These are phyloP conservation scores for Teunomyces stri DNA, from an alignment of 805 yeast species.

Conservation along the genomic window DNA sequence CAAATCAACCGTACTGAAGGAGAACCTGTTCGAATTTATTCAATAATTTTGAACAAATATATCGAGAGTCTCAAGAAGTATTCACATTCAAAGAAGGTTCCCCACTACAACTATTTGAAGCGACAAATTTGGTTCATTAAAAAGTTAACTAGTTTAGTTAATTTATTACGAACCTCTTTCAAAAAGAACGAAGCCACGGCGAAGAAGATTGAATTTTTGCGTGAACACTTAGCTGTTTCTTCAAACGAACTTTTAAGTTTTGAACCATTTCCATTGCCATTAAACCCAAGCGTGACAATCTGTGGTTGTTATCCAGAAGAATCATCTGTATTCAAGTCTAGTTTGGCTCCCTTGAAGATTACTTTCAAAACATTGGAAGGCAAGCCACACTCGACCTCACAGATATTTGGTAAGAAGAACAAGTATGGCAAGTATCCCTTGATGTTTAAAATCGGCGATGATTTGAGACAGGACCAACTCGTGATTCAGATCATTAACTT, in stretches of 20 bases:
- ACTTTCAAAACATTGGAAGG: slow-evolving; percentile 59
- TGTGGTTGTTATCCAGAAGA: slow-evolving; percentile 78
- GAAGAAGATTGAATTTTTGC: slow-evolving; percentile 67
- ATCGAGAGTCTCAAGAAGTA: slow-evolving; percentile 34
- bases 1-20: slow-evolving; percentile 23
- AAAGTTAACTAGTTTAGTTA: slow-evolving; percentile 62
- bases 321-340: slow-evolving; percentile 85
- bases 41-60: slow-evolving; percentile 38
- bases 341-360: slow-evolving; percentile 83
- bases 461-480: slow-evolving; percentile 91
- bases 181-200: slow-evolving; percentile 71
- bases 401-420: slow-evolving; percentile 32
- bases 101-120: slow-evolving; percentile 40
- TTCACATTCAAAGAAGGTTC: slow-evolving; percentile 25
- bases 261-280: slow-evolving; percentile 66
- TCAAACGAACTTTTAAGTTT: slow-evolving; percentile 39
- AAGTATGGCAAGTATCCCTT: slow-evolving; percentile 59
- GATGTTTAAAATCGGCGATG: slow-evolving; percentile 96
- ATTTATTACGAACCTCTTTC: slow-evolving; percentile 51
- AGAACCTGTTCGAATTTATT: slow-evolving; percentile 25
- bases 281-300: slow-evolving; percentile 75
- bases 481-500: slow-evolving; percentile 90
- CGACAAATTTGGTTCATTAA: slow-evolving; percentile 70
- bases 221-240: slow-evolving; percentile 52
- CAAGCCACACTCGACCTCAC: slow-evolving; percentile 21